A percentile compares a stretch with the other conserved stretches of the same genome.
Conservation (phyloP, 2,329 filamentous ascomycete species). For the Aspergillus aculeatus region DNA sequence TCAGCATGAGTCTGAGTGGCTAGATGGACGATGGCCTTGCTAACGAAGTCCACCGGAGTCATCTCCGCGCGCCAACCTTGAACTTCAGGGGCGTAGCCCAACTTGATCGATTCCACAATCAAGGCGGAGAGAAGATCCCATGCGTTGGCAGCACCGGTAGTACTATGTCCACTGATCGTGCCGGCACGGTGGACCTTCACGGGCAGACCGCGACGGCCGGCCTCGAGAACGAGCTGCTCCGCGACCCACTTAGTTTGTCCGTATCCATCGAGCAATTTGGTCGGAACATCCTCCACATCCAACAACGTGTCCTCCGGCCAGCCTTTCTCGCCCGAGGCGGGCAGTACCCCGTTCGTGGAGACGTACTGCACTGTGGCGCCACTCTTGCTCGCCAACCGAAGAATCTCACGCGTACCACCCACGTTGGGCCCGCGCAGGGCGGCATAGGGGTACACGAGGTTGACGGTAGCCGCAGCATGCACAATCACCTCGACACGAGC, state of each 20-base stretch:
- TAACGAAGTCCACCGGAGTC: slow-evolving; percentile 81
- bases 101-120: slow-evolving; percentile 72
- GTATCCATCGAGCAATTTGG: slow-evolving; percentile 69
- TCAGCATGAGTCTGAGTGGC: slow-evolving; percentile 62
- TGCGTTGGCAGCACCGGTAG: slow-evolving; percentile 71
- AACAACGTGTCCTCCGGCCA: slow-evolving; percentile 71
- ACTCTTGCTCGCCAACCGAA: slow-evolving; percentile 66
- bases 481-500: slow-evolving; percentile 69
- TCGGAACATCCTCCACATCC: slow-evolving; percentile 65
- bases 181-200: slow-evolving; percentile 71
- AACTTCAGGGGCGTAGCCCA: slow-evolving; percentile 69
- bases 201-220: slow-evolving; percentile 65
- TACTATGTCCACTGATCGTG: slow-evolving; percentile 76
- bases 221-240: slow-evolving; percentile 70
- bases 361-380: slow-evolving; percentile 75
- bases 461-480: slow-evolving; percentile 75
- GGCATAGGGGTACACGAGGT: slow-evolving; percentile 78
- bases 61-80: slow-evolving; percentile 77
- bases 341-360: slow-evolving; percentile 77
- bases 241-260: slow-evolving; percentile 81
- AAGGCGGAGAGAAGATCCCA: slow-evolving; percentile 76
- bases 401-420: slow-evolving; percentile 72
- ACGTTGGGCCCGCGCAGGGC: slow-evolving; percentile 73
- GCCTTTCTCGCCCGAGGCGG: slow-evolving; percentile 62
- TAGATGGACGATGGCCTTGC: slow-evolving; percentile 69